Evolutionary conservation across 2,329 filamentous ascomycete species (phyloP).

Genomic region (Talaromyces pinophilus): DNA sequence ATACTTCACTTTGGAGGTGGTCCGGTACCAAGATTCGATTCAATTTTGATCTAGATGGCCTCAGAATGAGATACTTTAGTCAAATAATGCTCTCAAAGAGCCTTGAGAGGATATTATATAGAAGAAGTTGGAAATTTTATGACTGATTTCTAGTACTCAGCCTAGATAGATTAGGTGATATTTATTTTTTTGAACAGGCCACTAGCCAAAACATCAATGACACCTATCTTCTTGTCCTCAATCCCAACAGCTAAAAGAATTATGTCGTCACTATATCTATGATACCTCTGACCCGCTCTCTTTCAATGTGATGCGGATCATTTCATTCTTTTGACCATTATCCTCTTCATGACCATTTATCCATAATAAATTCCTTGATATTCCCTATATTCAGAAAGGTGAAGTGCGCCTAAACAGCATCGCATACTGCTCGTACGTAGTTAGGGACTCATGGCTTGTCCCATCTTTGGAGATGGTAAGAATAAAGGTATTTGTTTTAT

Average conservation of each 20-base stretch:
- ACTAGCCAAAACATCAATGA: neutral
- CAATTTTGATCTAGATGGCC: neutral
- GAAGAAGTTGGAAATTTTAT: neutral
- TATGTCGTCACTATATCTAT: slow-evolving; percentile 59
- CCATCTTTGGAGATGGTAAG: too few relatives aligned
- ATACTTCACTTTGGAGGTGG: neutral
- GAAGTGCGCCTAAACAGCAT: slow-evolving; percentile 45
- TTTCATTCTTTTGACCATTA: neutral
- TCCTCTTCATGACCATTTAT: neutral
- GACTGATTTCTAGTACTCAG: neutral
- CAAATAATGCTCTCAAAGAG: neutral
- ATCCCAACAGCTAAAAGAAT: slow-evolving; percentile 59
- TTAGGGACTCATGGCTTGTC: too few relatives aligned
- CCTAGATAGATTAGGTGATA: neutral
- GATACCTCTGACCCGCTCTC: slow-evolving; percentile 49
- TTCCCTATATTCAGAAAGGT: slow-evolving; percentile 54
- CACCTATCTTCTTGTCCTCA: slow-evolving; percentile 36
- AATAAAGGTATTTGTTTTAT: too few relatives aligned
- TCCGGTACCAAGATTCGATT: neutral
- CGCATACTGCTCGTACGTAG: too few relatives aligned
- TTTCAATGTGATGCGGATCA: slow-evolving; percentile 56
- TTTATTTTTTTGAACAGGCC: slow-evolving; percentile 1
- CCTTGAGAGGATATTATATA: neutral
- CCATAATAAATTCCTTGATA: too few relatives aligned
- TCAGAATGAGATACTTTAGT: neutral